phyloP scores from a whole-genome alignment of 2,329 filamentous ascomycete species.

The Scedosporium dehoogii region DNA sequence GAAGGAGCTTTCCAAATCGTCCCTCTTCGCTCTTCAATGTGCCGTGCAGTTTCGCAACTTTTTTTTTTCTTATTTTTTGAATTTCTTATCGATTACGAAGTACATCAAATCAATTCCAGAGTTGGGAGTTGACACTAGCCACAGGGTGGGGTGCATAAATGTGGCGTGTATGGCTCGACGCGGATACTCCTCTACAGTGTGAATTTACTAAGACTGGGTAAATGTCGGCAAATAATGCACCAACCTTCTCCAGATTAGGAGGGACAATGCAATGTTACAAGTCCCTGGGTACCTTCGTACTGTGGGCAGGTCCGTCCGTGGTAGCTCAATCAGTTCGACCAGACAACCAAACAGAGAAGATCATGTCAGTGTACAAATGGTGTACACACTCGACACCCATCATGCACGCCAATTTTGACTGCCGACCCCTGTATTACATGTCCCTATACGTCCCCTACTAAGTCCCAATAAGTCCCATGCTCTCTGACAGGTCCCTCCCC shows the following conservation, averaged over 20 bases:
- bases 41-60: conserved; percentile 1
- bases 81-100: conserved; percentile 26
- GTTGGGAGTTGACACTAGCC: conserved; percentile 9
- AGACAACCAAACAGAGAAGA: neutral
- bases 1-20: neutral
- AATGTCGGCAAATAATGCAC: neutral
- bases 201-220: no score
- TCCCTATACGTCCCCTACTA: no score
- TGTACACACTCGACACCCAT: no score
- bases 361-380: no score
- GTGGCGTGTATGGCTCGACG: no score
- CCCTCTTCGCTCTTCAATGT: neutral
- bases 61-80: conserved; percentile 7
- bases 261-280: no score
- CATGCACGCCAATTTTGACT: no score
- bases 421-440: no score
- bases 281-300: neutral
- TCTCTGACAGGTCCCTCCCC: no score
- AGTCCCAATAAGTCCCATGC: no score
- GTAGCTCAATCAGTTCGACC: neutral
- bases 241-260: neutral
- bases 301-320: neutral
- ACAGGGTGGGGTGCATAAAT: conserved; percentile 8
- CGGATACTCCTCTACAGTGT: no score
- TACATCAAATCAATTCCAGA: neutral